Evolutionary conservation across 495 filamentous ascomycete species (phyloP).

Genomic region (Penicillium manginii): DNA sequence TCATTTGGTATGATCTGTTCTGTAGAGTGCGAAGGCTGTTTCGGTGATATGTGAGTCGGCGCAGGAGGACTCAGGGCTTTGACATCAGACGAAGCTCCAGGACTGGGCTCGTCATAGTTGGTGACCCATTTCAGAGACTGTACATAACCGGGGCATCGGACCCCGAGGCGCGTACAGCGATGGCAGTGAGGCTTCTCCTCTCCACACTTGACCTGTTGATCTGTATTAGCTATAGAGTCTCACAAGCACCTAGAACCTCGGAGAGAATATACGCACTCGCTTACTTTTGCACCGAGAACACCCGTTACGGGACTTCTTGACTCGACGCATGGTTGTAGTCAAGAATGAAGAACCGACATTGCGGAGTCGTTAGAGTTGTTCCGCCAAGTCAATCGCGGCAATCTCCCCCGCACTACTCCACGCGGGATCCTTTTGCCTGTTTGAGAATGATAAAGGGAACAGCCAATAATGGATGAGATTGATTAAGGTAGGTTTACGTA

Average conservation of each 20-base stretch:
- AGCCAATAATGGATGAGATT: too few species aligned
- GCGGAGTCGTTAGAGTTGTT: conserved; percentile 7
- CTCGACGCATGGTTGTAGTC: conserved; percentile 41
- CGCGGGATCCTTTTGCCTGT: too few species aligned
- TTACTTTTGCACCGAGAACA: conserved; percentile 57
- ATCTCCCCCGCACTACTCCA: too few species aligned
- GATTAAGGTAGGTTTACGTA: too few species aligned
- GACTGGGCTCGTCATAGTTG: conserved; percentile 43
- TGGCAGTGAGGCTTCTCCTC: conserved; percentile 56
- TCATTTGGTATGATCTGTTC: conserved; percentile 12
- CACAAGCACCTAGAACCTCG: background rate
- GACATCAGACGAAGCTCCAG: conserved; percentile 20
- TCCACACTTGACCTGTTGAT: conserved; percentile 58
- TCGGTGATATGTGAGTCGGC: conserved; percentile 7
- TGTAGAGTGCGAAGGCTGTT: conserved; percentile 2
- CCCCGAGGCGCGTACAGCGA: conserved; percentile 53
- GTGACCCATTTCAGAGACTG: conserved; percentile 59
- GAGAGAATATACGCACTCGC: conserved; percentile 36
- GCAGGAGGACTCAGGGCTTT: conserved; percentile 21
- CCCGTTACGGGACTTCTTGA: conserved; percentile 52
- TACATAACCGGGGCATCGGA: conserved; percentile 57
- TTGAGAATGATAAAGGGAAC: too few species aligned
- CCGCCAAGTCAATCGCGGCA: too few species aligned
- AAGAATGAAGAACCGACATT: conserved; percentile 8
- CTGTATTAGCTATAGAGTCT: background rate